Evolutionary conservation across 2,329 filamentous ascomycete species (phyloP).

Genomic region (Penicillium janthinellum): DNA sequence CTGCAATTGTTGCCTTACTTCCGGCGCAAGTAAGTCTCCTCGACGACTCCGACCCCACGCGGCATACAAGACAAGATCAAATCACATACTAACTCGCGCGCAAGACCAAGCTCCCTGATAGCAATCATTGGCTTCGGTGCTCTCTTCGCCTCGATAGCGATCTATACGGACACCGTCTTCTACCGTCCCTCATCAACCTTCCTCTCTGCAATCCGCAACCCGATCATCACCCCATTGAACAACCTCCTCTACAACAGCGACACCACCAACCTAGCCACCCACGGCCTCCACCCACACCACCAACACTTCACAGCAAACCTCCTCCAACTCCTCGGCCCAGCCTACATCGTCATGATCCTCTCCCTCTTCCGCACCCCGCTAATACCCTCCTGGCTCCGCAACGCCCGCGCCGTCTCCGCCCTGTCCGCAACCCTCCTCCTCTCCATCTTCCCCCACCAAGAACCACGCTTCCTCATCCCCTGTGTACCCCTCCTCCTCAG

Average conservation of each 20-base stretch:
- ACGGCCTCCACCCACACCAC: conserved; percentile 78
- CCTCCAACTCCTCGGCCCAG: conserved; percentile 71
- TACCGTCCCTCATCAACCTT: conserved; percentile 56
- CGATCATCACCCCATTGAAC: conserved; percentile 75
- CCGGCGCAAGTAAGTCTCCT: conserved; percentile 67
- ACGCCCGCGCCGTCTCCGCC: conserved; percentile 46
- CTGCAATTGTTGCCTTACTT: conserved; percentile 85
- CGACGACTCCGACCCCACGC: neutral
- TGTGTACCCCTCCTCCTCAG: conserved; percentile 54
- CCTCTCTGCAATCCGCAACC: conserved; percentile 52
- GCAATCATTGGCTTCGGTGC: conserved; percentile 66
- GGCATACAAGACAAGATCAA: conserved; percentile 2
- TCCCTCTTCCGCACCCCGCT: conserved; percentile 51
- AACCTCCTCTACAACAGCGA: conserved; percentile 75
- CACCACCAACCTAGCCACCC: conserved; percentile 69
- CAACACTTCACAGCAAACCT: conserved; percentile 74
- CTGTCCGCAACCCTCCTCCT: conserved; percentile 48
- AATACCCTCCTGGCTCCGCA: conserved; percentile 38
- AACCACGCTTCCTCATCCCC: conserved; percentile 56
- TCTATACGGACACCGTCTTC: conserved; percentile 82
- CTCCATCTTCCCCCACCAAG: conserved; percentile 54
- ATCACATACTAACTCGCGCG: conserved; percentile 38
- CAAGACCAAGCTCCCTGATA: conserved; percentile 60
- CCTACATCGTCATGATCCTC: conserved; percentile 54
- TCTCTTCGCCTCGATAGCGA: conserved; percentile 69